phyloP scores from a whole-genome alignment of 129 eudicot genomes.

The Gnaphalium uliginosum region DNA sequence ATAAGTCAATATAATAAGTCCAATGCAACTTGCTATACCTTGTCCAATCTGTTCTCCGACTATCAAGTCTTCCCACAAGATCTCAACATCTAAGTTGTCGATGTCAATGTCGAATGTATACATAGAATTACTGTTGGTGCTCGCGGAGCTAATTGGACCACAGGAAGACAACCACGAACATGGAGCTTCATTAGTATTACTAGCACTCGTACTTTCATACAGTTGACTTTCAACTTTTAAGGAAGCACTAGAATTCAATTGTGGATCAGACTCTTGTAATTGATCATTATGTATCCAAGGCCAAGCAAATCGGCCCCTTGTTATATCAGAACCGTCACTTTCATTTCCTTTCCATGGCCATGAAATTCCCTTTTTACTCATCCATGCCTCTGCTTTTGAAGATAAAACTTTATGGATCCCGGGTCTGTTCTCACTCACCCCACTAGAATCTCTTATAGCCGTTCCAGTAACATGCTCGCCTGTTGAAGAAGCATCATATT shows the following conservation, averaged over 20 bases:
- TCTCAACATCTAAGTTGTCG: slow-evolving; percentile 61
- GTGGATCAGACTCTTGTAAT: background rate
- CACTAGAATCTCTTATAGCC: slow-evolving; percentile 3
- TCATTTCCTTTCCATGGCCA: background rate
- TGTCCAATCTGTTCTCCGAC: slow-evolving; percentile 75
- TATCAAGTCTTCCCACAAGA: slow-evolving; percentile 78
- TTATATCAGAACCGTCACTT: background rate
- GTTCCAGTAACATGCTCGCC: slow-evolving; percentile 36
- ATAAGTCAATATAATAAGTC: background rate
- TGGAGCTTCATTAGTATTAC: slow-evolving; percentile 16
- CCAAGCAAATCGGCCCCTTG: slow-evolving; percentile 6
- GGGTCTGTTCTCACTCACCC: slow-evolving; percentile 45
- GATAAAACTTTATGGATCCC: slow-evolving; percentile 50
- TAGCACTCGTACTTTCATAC: background rate
- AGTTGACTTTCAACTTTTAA: background rate
- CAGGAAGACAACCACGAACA: slow-evolving; percentile 26
- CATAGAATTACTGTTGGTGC: slow-evolving; percentile 53
- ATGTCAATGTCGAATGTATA: slow-evolving; percentile 56
- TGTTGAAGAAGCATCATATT: slow-evolving; percentile 20
- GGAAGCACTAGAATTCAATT: background rate
- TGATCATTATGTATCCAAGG: slow-evolving; percentile 15
- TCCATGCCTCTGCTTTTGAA: slow-evolving; percentile 75
- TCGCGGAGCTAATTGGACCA: slow-evolving; percentile 46
- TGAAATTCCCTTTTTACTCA: slow-evolving; percentile 40
- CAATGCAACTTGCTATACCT: slow-evolving; percentile 38